Evolutionary conservation across 371 early-diverging fungal genomes (phyloP).

Genomic region (Actinomucor elegans): DNA sequence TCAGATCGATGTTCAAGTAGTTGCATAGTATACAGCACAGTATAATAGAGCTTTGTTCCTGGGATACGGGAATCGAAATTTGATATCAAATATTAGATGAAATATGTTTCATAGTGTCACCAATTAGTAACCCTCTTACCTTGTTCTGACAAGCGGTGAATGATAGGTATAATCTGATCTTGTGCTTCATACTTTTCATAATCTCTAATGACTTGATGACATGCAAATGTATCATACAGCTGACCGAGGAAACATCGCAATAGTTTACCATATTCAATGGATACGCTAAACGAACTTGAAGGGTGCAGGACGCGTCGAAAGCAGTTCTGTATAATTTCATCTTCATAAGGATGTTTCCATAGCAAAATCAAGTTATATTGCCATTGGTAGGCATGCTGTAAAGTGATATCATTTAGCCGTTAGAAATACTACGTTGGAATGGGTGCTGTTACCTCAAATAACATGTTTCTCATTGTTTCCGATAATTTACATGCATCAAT

Average conservation of each 20-base stretch:
- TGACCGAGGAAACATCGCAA: conserved; percentile 19
- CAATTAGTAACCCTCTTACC: too few relatives aligned
- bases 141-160: neutral
- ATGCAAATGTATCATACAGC: conserved; percentile 11
- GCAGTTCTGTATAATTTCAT: conserved; percentile 5
- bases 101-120: neutral
- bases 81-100: neutral
- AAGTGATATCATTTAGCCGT: too few relatives aligned
- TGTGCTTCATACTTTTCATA: neutral
- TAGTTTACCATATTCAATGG: conserved; percentile 18
- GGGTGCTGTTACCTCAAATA: conserved; percentile 27
- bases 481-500: conserved; percentile 29
- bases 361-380: conserved; percentile 19
- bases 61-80: neutral
- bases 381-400: conserved; percentile 15
- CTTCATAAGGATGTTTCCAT: conserved; percentile 26
- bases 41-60: conserved; percentile 5
- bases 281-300: conserved; percentile 6
- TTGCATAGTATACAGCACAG: neutral
- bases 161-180: neutral
- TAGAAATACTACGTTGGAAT: too few relatives aligned
- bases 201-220: neutral
- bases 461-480: conserved; percentile 1
- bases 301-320: conserved; percentile 23
- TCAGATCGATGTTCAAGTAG: neutral